Base-by-base conservation (phyloP, 176 grass and related monocot species). In the Saccharum spontaneum region DNA sequence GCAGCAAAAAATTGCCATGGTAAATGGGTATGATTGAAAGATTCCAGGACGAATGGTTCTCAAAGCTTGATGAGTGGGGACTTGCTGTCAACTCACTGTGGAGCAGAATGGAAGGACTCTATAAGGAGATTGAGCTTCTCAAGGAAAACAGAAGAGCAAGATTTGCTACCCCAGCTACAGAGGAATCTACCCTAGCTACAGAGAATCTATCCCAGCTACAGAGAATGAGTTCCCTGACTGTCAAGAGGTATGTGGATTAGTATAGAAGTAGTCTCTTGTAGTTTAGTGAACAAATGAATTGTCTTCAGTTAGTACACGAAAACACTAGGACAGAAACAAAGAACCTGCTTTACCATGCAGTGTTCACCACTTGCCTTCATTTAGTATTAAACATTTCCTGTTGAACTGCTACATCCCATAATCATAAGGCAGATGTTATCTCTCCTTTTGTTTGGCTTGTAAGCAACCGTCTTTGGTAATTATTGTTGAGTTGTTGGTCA, bases 31-130 rank as follows among this genome's bases (percentile, higher is more conserved):
- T 92, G 88, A 84, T 90, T 8, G 44, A 78, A 71, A 52, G 74
- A 17, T 92, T 95, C 65, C 26, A 92, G 52, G 54, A 34, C 79
- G 71, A 87, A 63, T 95, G 90, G 88, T 16, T 87, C 43, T 76
- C 50, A 78, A 95, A 89, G 62, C 13, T 79, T 78, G 66, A 90
- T 14, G 67, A 62, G 1, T 89, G 72, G 70, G 26, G 11, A 36
- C 16, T 23, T 6, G 18, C 11, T 22, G 36, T 90, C 37, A 5
- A 24, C 10, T 41, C 7, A 43, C 39, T 90, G 67, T 13, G 7
- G 13, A 62, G 39, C 20, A 94, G 72, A 85, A 78, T 41, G 2
- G 74, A 82, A 48, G 57, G 36, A 16, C 48, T 94, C 18, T 23
- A 24, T 40, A 82, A 40, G 71, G 83, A 88, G 39, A 46, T 90